phyloP scores from a whole-genome alignment of 1,139 yeast genomes.

The Zygosaccharomyces pseudobailii region DNA sequence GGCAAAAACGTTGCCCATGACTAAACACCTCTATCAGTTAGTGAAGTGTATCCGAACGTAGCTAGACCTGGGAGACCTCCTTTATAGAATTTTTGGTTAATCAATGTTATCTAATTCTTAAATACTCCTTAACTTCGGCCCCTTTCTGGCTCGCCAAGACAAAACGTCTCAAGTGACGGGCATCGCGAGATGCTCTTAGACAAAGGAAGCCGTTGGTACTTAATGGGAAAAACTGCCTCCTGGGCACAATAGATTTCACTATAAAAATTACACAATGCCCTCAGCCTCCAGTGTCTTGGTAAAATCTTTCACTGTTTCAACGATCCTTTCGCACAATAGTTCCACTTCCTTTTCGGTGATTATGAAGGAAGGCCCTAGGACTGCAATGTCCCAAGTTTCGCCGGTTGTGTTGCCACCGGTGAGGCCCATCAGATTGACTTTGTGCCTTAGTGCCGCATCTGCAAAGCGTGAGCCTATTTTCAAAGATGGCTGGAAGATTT shows the following conservation, averaged over 20 bases:
- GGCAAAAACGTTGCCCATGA: conserved; percentile 13
- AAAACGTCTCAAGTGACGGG: neutral
- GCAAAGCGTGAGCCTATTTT: conserved; percentile 38
- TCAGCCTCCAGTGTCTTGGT: conserved; percentile 15
- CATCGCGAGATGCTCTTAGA: neutral
- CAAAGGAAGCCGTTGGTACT: neutral
- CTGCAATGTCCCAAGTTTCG: conserved; percentile 44
- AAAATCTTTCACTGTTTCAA: conserved; percentile 14
- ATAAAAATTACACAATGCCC: conserved; percentile 2
- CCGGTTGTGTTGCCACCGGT: conserved; percentile 38
- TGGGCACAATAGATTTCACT: neutral
- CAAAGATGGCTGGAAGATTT: conserved; percentile 39
- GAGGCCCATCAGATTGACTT: conserved; percentile 44
- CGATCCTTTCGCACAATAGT: conserved; percentile 36
- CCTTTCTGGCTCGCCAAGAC: neutral
- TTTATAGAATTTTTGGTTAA: neutral
- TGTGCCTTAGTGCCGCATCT: conserved; percentile 39
- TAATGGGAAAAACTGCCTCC: too few relatives aligned
- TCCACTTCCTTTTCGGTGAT: conserved; percentile 46
- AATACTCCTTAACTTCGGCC: conserved; percentile 1
- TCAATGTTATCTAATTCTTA: neutral
- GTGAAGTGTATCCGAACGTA: neutral
- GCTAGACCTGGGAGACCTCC: neutral
- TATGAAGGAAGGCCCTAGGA: conserved; percentile 49
- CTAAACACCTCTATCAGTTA: neutral